Evolutionary conservation across 164 flowering plant species (phyloP), one percentile per base, ranked within the genome.

Genomic region (Nelumbo lutea): DNA sequence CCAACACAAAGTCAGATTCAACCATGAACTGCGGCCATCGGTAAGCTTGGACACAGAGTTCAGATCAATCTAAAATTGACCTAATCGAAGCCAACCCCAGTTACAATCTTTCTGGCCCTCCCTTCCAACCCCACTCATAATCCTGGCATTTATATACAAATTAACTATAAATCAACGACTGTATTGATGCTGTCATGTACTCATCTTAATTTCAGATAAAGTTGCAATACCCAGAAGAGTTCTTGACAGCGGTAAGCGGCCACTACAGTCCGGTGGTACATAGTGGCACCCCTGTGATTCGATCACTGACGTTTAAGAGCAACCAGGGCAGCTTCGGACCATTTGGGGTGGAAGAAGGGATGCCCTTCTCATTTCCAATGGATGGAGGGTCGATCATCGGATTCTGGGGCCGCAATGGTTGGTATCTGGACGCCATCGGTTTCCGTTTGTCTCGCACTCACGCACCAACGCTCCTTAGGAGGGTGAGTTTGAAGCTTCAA

Each of bases 311-410:
- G 0, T 81, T 90, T 71, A 81, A 76, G 83, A 87, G 76, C 80
- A 90, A 88, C 71, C 45, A 4, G 41, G 77, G 85, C 70, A 86
- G 76, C 1, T 85, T 80, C n/a, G 94, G 96, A 2, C 90, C 94
- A 0, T 89, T 13, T 51, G 96, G 96, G 45, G 73, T 81, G 0
- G 92, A 85, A 77, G 86, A 85, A 75, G 96, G 94, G 11, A 89
- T 86, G 0, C 90, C 90, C 0, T 90, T 88, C 70, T 68, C 79
- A 1, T 81, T 84, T 15, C 68, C 85, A 0, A 78, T 84, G 69
- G 87, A 88, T 8, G 91, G 87, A 62, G 89, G 86, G 3, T 57
- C 60, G 3, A 79, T 90, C 3, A 83, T 84, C 0, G 92, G 92
- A 0, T 81, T 90, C 72, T 78, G 64, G 59, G 96, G 96, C 13